Percentiles rank a stretch among this genome's conserved stretches.
Conservation (phyloP, 495 filamentous ascomycete species). For the Neurospora sp. region DNA sequence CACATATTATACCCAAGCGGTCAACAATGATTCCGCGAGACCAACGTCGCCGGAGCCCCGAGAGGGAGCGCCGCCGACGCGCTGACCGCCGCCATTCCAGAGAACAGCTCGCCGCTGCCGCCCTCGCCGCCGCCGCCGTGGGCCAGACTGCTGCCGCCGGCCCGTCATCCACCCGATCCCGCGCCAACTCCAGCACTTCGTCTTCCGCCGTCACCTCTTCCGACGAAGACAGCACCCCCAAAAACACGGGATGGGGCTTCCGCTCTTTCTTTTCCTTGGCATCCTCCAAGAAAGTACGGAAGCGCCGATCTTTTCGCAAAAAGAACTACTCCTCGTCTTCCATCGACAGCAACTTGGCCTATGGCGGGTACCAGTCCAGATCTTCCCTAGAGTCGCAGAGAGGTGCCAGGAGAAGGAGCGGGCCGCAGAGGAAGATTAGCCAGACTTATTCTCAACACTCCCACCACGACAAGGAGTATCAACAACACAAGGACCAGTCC, state of each 20-base stretch:
- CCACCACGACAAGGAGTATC: not conserved
- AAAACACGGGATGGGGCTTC: conserved; percentile 27
- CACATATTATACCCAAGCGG: conserved; percentile 6
- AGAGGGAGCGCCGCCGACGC: conserved; percentile 39
- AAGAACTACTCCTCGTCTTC: conserved; percentile 40
- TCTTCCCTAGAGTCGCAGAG: conserved; percentile 18
- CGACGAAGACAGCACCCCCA: conserved; percentile 37
- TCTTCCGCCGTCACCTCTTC: conserved; percentile 35
- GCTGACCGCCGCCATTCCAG: conserved; percentile 34
- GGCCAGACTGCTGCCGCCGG: conserved; percentile 20
- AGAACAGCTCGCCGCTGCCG: conserved; percentile 33
- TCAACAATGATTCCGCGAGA: conserved; percentile 29
- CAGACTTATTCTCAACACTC: not conserved
- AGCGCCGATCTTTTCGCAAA: conserved; percentile 29
- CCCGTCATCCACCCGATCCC: conserved; percentile 20
- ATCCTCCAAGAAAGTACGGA: conserved; percentile 32
- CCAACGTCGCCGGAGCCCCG: conserved; percentile 39
- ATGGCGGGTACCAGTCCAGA: conserved; percentile 43
- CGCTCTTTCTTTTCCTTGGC: conserved; percentile 32
- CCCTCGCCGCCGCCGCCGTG: conserved; percentile 16
- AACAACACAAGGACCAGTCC: not conserved
- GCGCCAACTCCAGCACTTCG: conserved; percentile 28
- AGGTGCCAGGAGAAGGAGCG: not conserved
- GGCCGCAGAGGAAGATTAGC: conserved; percentile 7
- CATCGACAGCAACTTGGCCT: conserved; percentile 43